phyloP scores from a whole-genome alignment of 192 early-diverging fungal genomes.

The Coemansia sp. region DNA sequence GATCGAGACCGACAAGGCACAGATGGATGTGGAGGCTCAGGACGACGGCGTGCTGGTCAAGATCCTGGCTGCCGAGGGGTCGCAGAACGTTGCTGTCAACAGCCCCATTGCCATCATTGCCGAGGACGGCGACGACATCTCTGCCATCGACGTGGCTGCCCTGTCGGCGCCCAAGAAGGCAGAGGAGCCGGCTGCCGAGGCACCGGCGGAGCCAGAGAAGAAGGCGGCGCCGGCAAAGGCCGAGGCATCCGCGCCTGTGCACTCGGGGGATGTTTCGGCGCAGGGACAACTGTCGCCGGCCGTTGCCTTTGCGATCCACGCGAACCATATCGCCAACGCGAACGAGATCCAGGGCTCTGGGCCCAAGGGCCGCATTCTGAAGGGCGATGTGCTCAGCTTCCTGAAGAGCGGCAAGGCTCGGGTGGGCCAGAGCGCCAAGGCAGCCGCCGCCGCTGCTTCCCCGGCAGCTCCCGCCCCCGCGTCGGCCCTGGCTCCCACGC shows the following conservation, averaged over 20 bases:
- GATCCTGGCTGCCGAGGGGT: slow-evolving; percentile 66
- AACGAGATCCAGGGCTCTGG: slow-evolving; percentile 50
- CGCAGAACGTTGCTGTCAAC: slow-evolving; percentile 68
- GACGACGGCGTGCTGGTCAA: slow-evolving; percentile 96
- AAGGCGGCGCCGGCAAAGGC: slow-evolving; percentile 3
- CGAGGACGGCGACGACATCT: slow-evolving; percentile 83
- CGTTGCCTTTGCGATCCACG: slow-evolving; percentile 41
- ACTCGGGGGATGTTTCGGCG: slow-evolving; percentile 12
- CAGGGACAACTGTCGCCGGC: slow-evolving; percentile 31
- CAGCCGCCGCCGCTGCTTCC: neutral
- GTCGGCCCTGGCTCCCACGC: neutral
- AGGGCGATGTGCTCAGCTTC: slow-evolving; percentile 68
- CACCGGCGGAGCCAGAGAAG: neutral
- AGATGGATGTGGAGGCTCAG: slow-evolving; percentile 99
- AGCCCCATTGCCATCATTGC: slow-evolving; percentile 76
- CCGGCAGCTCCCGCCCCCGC: neutral
- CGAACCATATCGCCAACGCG: slow-evolving; percentile 43
- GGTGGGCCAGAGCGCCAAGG: neutral
- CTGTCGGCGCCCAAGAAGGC: slow-evolving; percentile 2
- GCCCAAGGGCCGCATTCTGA: slow-evolving; percentile 65
- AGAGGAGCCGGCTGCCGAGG: neutral
- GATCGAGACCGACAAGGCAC: slow-evolving; percentile 99
- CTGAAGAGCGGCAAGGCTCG: slow-evolving; percentile 34
- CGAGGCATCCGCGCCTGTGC: slow-evolving; percentile 16
- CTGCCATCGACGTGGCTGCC: slow-evolving; percentile 65